Conservation (phyloP, 164 flowering plant genomes). For the Vitis vinifera region DNA sequence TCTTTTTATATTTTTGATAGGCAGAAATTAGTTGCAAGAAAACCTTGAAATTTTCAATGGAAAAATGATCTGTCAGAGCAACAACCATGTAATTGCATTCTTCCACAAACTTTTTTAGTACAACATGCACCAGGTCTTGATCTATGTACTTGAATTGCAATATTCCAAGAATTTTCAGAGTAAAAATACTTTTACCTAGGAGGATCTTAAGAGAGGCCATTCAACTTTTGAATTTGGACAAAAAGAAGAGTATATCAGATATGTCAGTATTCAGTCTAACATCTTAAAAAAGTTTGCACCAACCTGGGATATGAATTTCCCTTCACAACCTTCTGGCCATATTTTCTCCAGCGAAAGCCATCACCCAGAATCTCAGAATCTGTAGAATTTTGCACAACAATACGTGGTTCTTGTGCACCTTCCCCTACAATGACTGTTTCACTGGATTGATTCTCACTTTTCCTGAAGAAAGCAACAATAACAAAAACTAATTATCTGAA, state of each 20-base stretch:
- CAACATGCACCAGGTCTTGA: too few species aligned
- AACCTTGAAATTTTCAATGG: too few species aligned
- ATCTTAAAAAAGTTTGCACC: constrained; percentile 1
- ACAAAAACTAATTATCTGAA: neutral
- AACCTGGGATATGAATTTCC: constrained; percentile 96
- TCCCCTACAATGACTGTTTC: constrained; percentile 39
- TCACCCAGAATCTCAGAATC: constrained; percentile 68
- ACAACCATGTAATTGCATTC: too few species aligned
- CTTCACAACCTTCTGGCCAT: constrained; percentile 95
- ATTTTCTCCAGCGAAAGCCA: constrained; percentile 98
- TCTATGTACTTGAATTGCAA: too few species aligned
- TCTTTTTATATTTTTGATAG: too few species aligned
- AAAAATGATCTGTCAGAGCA: too few species aligned
- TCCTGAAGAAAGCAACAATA: constrained; percentile 40
- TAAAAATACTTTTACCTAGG: too few species aligned
- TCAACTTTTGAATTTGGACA: neutral
- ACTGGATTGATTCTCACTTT: constrained; percentile 34
- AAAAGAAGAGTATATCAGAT: neutral
- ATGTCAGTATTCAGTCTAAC: neutral
- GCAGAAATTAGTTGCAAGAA: too few species aligned
- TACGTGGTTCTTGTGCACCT: constrained; percentile 41
- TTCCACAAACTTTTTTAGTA: too few species aligned
- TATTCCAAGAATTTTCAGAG: too few species aligned
- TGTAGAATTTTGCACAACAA: constrained; percentile 44
- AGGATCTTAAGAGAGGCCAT: too few species aligned